Evolutionary conservation across 345 rosid species (phyloP).

Genomic region (Arabidopsis arenosa): DNA sequence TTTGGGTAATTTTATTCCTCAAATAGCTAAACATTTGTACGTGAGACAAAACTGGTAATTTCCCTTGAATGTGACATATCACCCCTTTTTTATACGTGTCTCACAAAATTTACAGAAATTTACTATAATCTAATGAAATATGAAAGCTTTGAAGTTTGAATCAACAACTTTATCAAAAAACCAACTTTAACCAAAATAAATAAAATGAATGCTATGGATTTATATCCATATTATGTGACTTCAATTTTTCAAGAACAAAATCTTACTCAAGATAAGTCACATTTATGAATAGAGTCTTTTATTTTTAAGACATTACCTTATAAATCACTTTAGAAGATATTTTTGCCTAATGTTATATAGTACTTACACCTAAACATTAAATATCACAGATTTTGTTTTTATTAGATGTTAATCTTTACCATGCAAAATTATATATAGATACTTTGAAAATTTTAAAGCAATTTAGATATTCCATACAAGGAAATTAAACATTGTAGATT

Average conservation of each 20-base stretch:
- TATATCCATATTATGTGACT: constrained; percentile 6
- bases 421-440: neutral
- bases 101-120: neutral
- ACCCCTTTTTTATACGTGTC: constrained; percentile 16
- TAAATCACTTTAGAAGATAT: neutral
- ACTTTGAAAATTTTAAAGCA: neutral
- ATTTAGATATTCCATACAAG: neutral
- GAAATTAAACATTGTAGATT: neutral
- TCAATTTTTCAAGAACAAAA: neutral
- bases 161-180: no score
- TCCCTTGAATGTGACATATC: constrained; percentile 15
- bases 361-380: constrained; percentile 6
- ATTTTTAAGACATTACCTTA: neutral
- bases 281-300: constrained; percentile 14
- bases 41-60: constrained; percentile 13
- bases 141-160: neutral
- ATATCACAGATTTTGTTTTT: neutral
- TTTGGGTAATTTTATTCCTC: constrained; percentile 15
- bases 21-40: constrained; percentile 30
- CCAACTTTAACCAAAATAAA: neutral
- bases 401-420: neutral
- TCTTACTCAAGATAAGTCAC: constrained; percentile 4
- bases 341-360: neutral
- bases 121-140: neutral
- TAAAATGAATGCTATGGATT: constrained; percentile 21